A percentile compares a stretch with the other conserved stretches of the same genome.
phyloP scores from a whole-genome alignment of 164 flowering plant species.

The Umbilicus rupestris region DNA sequence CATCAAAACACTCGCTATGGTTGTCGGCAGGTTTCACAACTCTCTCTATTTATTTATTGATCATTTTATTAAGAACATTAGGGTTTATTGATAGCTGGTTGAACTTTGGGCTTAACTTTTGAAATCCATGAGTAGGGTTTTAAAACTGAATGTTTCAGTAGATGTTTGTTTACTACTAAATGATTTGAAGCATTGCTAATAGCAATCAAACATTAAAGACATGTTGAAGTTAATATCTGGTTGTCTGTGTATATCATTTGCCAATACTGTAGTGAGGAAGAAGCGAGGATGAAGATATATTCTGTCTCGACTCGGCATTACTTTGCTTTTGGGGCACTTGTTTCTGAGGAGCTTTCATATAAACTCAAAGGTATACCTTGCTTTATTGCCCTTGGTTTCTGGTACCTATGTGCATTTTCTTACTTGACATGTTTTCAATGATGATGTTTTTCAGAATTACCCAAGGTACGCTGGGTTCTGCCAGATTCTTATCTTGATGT shows the following conservation, averaged over 20 bases:
- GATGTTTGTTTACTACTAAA: too few species aligned
- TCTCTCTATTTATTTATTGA: background rate
- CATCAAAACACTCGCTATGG: conserved; percentile 62
- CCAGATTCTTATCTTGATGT: conserved; percentile 92
- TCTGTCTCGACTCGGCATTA: conserved; percentile 33
- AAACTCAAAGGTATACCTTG: conserved; percentile 21
- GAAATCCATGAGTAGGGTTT: too few species aligned
- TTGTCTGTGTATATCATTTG: background rate
- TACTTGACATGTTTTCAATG: background rate
- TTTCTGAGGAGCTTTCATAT: conserved; percentile 26
- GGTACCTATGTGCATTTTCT: background rate
- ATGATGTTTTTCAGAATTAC: conserved; percentile 37
- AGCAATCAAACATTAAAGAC: too few species aligned
- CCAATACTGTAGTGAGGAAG: conserved; percentile 23
- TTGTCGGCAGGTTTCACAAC: conserved; percentile 52
- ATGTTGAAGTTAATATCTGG: too few species aligned
- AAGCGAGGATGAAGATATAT: conserved; percentile 27
- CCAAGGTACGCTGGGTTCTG: conserved; percentile 74
- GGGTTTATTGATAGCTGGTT: too few species aligned
- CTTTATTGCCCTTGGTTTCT: background rate
- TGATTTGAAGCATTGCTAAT: too few species aligned
- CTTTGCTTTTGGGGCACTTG: conserved; percentile 30
- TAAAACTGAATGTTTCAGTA: too few species aligned
- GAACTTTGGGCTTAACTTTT: too few species aligned
- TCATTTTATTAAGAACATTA: too few species aligned